Evolutionary conservation across 352 stramenopile species (phyloP), one percentile per base, ranked within the genome.

Genomic region (Saprolegnia parasitica): DNA sequence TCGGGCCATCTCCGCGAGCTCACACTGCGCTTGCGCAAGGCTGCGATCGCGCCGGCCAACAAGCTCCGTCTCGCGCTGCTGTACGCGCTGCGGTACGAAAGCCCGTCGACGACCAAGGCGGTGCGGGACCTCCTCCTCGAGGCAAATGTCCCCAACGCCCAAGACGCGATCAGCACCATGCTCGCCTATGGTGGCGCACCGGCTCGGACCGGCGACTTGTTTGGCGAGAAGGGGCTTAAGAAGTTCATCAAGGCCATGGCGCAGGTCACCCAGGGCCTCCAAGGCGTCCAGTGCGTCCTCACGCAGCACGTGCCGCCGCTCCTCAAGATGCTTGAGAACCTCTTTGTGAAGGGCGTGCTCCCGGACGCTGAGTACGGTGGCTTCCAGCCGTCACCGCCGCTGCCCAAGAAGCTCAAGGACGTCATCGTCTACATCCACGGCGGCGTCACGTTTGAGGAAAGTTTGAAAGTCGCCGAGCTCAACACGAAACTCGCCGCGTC

Each of bases 341-440:
- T 94, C 62, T 64, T 90, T 8, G 52, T 66, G 37, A 94, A 94
- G 71, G 84, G 86, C 24, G 83, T 90, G 58, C 67, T 94, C 57
- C 80, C 91, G 54, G 83, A 91, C 63, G 73, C 77, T 35, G 86
- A 92, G 49, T 94, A 90, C 80, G 81, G 98, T 71, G 96, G 99
- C 40, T 98, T 99, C 75, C 97, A 98, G 40, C 97, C 98, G 76
- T 88, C 95, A 18, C 96, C 93, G 54, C 83, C 98, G 0, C 81
- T 99, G 16, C 88, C 98, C 72, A 96, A 98, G 71, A 98, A 96
- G 4, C 83, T 99, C 35, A 78, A 88, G 64, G 92, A 99, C 74
- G 89, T 99, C 35, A 94, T 99, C 68, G 90, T 99, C 56, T 99
- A 98, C 76, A 97, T 99, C 78, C 95, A 98, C 18, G 97, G 97